These are phyloP conservation scores for Coniella vitis DNA, from an alignment of 2,329 filamentous ascomycete genomes.

Conservation along the genomic window DNA sequence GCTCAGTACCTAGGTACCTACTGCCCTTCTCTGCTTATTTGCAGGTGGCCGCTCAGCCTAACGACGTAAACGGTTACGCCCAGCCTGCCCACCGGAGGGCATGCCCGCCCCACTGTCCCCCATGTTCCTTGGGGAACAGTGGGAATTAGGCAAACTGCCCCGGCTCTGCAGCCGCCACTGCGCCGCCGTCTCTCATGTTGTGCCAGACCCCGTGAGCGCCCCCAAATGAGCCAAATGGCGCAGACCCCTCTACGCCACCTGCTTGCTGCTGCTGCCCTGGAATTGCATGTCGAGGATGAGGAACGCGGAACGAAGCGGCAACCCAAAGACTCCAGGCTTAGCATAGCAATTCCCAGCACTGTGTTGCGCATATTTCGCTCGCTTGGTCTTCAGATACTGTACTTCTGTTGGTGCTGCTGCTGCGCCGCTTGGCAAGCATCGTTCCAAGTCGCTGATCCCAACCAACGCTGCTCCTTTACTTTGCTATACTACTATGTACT, in stretches of 20 bases:
- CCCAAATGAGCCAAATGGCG: neutral
- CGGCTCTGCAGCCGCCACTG: slow-evolving; percentile 12
- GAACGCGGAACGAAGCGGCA: neutral
- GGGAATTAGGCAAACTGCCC: slow-evolving; percentile 16
- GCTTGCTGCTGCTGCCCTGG: neutral
- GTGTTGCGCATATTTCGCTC: neutral
- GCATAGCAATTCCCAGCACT: too few relatives aligned
- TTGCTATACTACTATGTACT: too few relatives aligned
- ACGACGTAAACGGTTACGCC: too few relatives aligned
- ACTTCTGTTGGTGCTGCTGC: neutral
- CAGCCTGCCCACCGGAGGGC: too few relatives aligned
- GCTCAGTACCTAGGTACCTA: too few relatives aligned
- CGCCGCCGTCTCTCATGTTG: neutral
- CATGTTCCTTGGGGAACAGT: slow-evolving; percentile 6
- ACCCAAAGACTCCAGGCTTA: too few relatives aligned
- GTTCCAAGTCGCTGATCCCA: too few relatives aligned
- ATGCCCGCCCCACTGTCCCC: neutral
- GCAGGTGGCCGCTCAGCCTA: too few relatives aligned
- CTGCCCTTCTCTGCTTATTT: too few relatives aligned
- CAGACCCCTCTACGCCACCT: neutral
- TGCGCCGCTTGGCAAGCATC: too few relatives aligned
- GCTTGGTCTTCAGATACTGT: neutral
- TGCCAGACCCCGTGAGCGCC: too few relatives aligned
- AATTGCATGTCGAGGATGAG: neutral
- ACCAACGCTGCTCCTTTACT: too few relatives aligned